Base-by-base conservation (phyloP, 305 asterid genomes). In the Striga hermonthica region DNA sequence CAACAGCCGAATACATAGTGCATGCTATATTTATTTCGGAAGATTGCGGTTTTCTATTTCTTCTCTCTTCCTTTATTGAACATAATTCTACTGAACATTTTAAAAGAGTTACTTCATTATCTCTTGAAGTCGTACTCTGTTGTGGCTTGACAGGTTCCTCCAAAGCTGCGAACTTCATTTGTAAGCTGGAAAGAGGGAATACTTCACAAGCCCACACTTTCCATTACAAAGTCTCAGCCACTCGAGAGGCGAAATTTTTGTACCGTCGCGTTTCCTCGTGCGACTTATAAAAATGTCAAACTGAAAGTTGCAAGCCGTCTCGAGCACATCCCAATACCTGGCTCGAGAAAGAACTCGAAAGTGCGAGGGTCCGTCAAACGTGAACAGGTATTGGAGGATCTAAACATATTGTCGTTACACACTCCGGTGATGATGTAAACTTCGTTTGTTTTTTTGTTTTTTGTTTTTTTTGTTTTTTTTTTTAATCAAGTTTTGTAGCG, bases 351-450 rank as follows among this genome's bases (percentile, higher is more conserved):
- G 1, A 63, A 14, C 53, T 60, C 75, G 11, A 83, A 82, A 69
- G 72, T 53, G 81, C 80, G 77, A 71, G 38, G 47, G 68, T 60
- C 44, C 39, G 34, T 41, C 37, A 75, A 72, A 72, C 53, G 65
- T 3, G 75, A 56, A 69, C 67, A 57, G 41, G 60, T 44, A 60
- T 12, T 55, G 62, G 81, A 71, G 50, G 70, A 80, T 72, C 72
- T 80, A 66, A 85, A 67, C 71, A 77, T 91, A 83, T 67, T 91
- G 71, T 91, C 96, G 31, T 76, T 79, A 58, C 97, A 88, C 65
- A 75, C 79, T 10, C 96, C 83, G 7, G 11, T 54, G 49, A 45
- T 44, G 37, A 57, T 52, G 67, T 76, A 69, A 71, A 47, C 49
- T 55, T n/a, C n/a, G n/a, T n/a, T n/a, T n/a, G n/a, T n/a, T n/a